These are phyloP conservation scores for Strobilomyces echinocephalus DNA, from an alignment of 768 basidiomycete genomes.

Conservation along the genomic window DNA sequence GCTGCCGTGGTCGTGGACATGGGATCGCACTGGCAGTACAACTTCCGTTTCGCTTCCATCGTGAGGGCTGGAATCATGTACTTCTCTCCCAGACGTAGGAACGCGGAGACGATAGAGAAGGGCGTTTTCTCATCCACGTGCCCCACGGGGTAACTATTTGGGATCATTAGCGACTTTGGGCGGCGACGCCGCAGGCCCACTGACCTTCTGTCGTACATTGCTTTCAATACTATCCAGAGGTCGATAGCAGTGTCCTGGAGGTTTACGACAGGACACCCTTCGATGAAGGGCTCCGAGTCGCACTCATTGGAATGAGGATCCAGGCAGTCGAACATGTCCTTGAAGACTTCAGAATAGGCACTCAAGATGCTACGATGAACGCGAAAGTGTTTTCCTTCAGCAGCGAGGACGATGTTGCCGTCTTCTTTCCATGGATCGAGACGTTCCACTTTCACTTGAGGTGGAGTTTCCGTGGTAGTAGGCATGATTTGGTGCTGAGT, in stretches of 20 bases:
- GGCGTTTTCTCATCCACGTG: neutral
- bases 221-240: slow-evolving; percentile 9
- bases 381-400: slow-evolving; percentile 24
- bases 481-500: neutral
- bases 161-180: too few relatives aligned
- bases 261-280: slow-evolving; percentile 16
- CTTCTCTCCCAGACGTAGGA: slow-evolving; percentile 17
- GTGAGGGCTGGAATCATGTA: slow-evolving; percentile 10
- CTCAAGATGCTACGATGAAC: slow-evolving; percentile 30
- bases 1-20: neutral
- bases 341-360: slow-evolving; percentile 28
- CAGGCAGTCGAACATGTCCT: slow-evolving; percentile 22
- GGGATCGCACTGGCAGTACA: neutral
- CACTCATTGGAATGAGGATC: neutral
- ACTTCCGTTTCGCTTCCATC: slow-evolving; percentile 5
- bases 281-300: slow-evolving; percentile 2
- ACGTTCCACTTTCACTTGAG: neutral
- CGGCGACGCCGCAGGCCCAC: neutral
- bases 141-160: neutral
- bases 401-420: slow-evolving; percentile 28
- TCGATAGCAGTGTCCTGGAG: slow-evolving; percentile 13
- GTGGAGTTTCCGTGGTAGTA: neutral
- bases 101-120: neutral
- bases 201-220: neutral
- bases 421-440: slow-evolving; percentile 10